These are phyloP conservation scores for Chloris gayana DNA, from an alignment of 176 grass and related monocot genomes.

Conservation along the genomic window DNA sequence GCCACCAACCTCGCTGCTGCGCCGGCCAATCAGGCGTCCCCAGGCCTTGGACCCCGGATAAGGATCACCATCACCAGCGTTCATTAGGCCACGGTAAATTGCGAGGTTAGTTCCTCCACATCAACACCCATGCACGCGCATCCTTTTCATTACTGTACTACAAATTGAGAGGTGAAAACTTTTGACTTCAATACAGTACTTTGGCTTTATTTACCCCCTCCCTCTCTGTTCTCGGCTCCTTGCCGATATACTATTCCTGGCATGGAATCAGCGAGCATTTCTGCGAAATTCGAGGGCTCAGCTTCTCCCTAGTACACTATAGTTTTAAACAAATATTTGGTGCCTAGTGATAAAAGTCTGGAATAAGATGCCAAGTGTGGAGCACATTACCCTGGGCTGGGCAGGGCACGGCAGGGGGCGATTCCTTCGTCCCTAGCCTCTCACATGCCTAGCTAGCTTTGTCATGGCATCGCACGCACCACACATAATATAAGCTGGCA, in stretches of 20 bases:
- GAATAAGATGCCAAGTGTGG: constrained; percentile 39
- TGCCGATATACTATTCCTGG: neutral
- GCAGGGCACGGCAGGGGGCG: neutral
- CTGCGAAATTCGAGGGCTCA: neutral
- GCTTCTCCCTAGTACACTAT: no score
- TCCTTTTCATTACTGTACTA: neutral
- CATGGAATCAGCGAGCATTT: neutral
- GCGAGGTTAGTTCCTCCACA: constrained; percentile 8
- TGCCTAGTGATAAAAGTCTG: neutral
- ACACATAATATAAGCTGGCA: neutral
- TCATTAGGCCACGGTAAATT: constrained; percentile 39
- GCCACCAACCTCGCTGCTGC: constrained; percentile 15
- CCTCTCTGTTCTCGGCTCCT: neutral
- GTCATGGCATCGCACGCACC: constrained; percentile 41
- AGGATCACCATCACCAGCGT: constrained; percentile 37
- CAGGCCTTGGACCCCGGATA: constrained; percentile 43
- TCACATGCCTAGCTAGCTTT: neutral
- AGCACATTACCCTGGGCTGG: constrained; percentile 9
- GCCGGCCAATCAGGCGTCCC: neutral
- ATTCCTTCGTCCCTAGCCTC: constrained; percentile 58
- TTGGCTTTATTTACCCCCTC: no score
- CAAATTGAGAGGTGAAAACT: no score
- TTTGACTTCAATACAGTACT: no score
- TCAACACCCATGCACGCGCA: neutral
- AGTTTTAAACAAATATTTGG: neutral